Percentiles rank a stretch among this genome's conserved stretches.
Conservation (phyloP, 371 early-diverging fungal species). For the Hamiltosporidium tvaerminnensis region DNA sequence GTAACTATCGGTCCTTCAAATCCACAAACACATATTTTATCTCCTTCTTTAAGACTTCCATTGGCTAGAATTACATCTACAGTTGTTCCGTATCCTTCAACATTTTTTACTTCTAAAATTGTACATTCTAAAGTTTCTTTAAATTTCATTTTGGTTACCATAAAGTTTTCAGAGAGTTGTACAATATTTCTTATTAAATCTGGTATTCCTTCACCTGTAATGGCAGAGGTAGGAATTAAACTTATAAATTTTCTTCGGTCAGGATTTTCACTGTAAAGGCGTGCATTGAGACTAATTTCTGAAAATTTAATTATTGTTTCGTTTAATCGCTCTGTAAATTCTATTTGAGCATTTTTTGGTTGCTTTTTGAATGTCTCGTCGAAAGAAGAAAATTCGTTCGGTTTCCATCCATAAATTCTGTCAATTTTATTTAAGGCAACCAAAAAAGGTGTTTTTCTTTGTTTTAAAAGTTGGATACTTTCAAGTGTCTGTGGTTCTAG, state of each 20-base stretch:
- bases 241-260: constrained; percentile 83
- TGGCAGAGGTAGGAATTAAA: constrained; percentile 91
- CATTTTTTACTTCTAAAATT: constrained; percentile 95
- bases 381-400: no score
- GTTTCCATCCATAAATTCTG: constrained; percentile 84
- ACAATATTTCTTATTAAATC: constrained; percentile 81
- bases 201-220: constrained; percentile 95
- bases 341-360: constrained; percentile 59
- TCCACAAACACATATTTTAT: constrained; percentile 85
- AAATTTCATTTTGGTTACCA: constrained; percentile 84
- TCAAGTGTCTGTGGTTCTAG: constrained; percentile 96
- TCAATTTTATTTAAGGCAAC: constrained; percentile 99
- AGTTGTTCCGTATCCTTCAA: constrained; percentile 93
- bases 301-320: constrained; percentile 72
- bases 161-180: constrained; percentile 74
- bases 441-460: constrained; percentile 91
- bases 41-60: constrained; percentile 85
- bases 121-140: constrained; percentile 86
- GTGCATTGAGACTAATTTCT: constrained; percentile 86
- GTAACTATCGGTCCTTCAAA: constrained; percentile 88
- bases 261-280: constrained; percentile 80
- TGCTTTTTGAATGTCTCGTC: constrained; percentile 71
- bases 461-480: constrained; percentile 74
- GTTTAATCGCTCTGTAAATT: constrained; percentile 71
- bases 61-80: constrained; percentile 94